Base-by-base conservation (phyloP, 768 basidiomycete species). In the Agaricus sinodeliciosus region DNA sequence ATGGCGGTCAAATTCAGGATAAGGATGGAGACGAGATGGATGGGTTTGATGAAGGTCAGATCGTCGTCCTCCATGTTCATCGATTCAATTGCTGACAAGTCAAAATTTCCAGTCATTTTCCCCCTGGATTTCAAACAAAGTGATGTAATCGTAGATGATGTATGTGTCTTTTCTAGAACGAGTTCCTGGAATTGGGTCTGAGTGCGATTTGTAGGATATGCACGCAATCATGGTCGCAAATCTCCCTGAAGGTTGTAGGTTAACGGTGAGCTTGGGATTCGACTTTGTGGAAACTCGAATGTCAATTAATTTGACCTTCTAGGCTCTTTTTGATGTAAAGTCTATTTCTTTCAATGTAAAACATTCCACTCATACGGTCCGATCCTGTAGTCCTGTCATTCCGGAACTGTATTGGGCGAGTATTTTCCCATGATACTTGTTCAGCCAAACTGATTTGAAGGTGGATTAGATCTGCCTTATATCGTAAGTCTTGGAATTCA, bases 1-100 rank as follows among this genome's bases (percentile, higher is more conserved):
- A 97, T 60, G 95, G 96, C n/a, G 95, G 94, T 9, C 94, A 94
- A 63, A 84, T 85, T 2, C 75, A 73, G 49, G 93, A 96, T 67
- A 55, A 69, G 1, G 77, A 90, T 58, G 89, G 88, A 3, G 90
- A 91, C 58, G 85, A 94, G 67, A 69, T 74, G 0, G 87, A 90
- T 59, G 93, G 92, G 6, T 79, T 71, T 49, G 90, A 94, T 57
- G 90, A 93, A 75, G 81, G 84, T 83, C 11, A 31, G 31, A 8
- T 11, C 11, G 31, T 51, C 36, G 64, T 42, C 41, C 26, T 39
- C 19, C 18, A 3, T 5, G 34, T 8, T 18, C 48, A 6, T 18
- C 11, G 35, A 26, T 31, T 39, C 15, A 9, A 4, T 16, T 40
- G 15, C 43, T 55, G 40, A 19, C 41, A 22, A 12, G 22, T 31